Evolutionary conservation across 345 rosid genomes (phyloP).

Genomic region (Cardamine resedifolia): DNA sequence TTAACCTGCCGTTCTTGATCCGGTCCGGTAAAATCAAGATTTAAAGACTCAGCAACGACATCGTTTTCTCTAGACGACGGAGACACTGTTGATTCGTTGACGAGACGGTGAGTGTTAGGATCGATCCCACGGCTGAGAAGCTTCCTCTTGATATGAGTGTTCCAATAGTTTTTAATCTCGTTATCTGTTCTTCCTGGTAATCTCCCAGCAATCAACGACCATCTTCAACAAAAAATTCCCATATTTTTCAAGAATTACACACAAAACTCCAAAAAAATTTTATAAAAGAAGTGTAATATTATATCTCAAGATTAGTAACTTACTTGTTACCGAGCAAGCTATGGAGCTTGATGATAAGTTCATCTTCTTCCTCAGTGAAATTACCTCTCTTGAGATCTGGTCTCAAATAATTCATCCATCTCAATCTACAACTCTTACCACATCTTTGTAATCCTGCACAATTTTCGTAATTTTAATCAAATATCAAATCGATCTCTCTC

Average conservation of each 20-base stretch:
- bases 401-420: conserved; percentile 70
- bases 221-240: conserved; percentile 37
- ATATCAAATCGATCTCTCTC: not conserved
- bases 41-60: not conserved
- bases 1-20: conserved; percentile 13
- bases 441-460: conserved; percentile 70
- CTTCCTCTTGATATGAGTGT: conserved; percentile 84
- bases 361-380: conserved; percentile 77
- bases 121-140: conserved; percentile 72
- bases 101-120: conserved; percentile 64
- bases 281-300: not conserved
- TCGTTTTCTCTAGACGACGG: conserved; percentile 13
- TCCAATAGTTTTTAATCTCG: conserved; percentile 89
- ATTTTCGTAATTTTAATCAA: not conserved
- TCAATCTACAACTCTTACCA: conserved; percentile 79
- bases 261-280: not conserved
- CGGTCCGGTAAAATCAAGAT: conserved; percentile 25
- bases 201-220: conserved; percentile 87
- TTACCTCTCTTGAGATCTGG: conserved; percentile 92
- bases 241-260: not conserved
- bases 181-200: conserved; percentile 89
- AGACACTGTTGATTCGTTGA: conserved; percentile 36
- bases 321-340: conserved; percentile 82
- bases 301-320: conserved; percentile 1
- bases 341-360: conserved; percentile 77